phyloP scores from a whole-genome alignment of 108 stramenopile genomes.

The Poteriospumella lacustris region DNA sequence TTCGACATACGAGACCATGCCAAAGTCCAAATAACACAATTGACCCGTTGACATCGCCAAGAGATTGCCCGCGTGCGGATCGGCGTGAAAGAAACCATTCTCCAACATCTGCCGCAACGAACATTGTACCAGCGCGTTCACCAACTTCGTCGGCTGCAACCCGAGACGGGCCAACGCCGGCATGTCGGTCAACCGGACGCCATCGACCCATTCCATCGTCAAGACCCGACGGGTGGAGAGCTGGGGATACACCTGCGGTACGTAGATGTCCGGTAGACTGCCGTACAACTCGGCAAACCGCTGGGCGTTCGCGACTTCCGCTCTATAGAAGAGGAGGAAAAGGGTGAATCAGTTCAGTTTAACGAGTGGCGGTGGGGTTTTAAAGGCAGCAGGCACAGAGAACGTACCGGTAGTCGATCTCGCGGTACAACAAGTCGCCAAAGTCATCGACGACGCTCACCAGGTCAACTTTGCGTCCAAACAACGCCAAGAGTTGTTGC shows the following conservation, averaged over 20 bases:
- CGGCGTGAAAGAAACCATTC: constrained; percentile 67
- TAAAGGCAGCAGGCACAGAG: constrained; percentile 86
- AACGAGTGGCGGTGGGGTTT: constrained; percentile 71
- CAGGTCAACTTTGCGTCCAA: constrained; percentile 74
- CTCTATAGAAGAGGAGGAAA: constrained; percentile 27
- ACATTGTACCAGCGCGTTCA: constrained; percentile 88
- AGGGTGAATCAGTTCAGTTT: constrained; percentile 68
- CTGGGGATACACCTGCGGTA: constrained; percentile 82
- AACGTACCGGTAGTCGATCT: constrained; percentile 87
- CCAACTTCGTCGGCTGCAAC: constrained; percentile 55
- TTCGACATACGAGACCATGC: constrained; percentile 88
- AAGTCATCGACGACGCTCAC: constrained; percentile 88
- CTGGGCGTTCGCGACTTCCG: constrained; percentile 88
- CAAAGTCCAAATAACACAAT: constrained; percentile 87
- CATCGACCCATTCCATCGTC: constrained; percentile 87
- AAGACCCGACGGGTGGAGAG: constrained; percentile 79
- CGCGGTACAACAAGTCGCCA: constrained; percentile 83
- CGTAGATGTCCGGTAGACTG: constrained; percentile 75
- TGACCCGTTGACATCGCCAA: constrained; percentile 71
- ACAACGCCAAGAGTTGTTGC: constrained; percentile 59
- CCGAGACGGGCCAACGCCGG: constrained; percentile 61
- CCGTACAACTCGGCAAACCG: constrained; percentile 87
- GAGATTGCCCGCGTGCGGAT: constrained; percentile 66
- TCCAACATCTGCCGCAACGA: constrained; percentile 83
- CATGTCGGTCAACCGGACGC: constrained; percentile 63